A percentile compares a stretch with the other conserved stretches of the same genome.
These are phyloP conservation scores for Atkinsonella texensis DNA, from an alignment of 2,329 filamentous ascomycete genomes.

Conservation along the genomic window DNA sequence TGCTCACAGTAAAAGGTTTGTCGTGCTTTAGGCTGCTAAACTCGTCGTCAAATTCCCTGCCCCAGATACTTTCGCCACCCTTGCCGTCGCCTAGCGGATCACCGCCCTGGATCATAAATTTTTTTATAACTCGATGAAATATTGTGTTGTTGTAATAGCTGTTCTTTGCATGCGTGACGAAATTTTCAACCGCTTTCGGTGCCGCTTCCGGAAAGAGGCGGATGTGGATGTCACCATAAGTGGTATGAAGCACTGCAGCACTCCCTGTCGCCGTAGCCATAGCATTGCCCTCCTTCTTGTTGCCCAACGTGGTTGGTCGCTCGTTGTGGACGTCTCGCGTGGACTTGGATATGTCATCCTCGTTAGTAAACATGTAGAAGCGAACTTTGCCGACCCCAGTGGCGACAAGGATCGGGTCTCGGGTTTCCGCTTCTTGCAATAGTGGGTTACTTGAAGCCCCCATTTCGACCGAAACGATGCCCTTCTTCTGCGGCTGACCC, in stretches of 20 bases:
- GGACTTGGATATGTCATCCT: conserved; percentile 69
- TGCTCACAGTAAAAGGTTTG: conserved; percentile 90
- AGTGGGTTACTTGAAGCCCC: conserved; percentile 89
- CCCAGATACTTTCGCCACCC: conserved; percentile 85
- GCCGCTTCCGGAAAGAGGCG: conserved; percentile 87
- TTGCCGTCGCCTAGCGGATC: conserved; percentile 87
- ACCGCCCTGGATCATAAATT: conserved; percentile 98
- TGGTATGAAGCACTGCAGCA: conserved; percentile 80
- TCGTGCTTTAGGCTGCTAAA: conserved; percentile 87
- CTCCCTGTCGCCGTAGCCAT: conserved; percentile 63
- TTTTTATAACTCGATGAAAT: conserved; percentile 92
- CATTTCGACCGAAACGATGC: conserved; percentile 90
- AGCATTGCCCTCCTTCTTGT: conserved; percentile 36
- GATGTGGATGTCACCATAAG: conserved; percentile 84
- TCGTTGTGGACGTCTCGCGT: conserved; percentile 91
- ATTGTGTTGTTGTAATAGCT: conserved; percentile 97
- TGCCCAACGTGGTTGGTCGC: conserved; percentile 58
- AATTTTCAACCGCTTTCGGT: conserved; percentile 93
- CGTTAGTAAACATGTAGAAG: conserved; percentile 98
- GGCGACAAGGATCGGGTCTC: conserved; percentile 77
- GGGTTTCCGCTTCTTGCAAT: conserved; percentile 77
- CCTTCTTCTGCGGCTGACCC: conserved; percentile 89
- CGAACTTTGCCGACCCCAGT: conserved; percentile 80
- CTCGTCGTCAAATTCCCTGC: conserved; percentile 89
- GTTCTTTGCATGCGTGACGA: conserved; percentile 77